Evolutionary conservation across 1,139 yeast genomes (phyloP).

Genomic region (Geotrichum cucujoidarum): DNA sequence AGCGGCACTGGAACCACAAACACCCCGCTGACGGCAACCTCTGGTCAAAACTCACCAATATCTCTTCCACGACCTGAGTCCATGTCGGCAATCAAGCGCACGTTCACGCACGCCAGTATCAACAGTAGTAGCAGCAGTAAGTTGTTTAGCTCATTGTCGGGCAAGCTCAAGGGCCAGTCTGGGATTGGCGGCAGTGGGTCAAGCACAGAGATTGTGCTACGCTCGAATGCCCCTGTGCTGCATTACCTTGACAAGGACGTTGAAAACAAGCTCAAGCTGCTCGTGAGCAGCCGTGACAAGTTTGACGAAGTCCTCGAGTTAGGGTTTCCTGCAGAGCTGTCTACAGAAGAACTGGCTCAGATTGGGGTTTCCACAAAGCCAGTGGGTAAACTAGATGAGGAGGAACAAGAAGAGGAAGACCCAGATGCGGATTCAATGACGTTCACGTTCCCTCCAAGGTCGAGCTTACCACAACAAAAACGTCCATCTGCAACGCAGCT

Average conservation of each 20-base stretch:
- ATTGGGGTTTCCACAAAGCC: neutral
- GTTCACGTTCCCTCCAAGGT: no score
- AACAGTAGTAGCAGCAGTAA: neutral
- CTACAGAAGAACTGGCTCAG: slow-evolving; percentile 14
- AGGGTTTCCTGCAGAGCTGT: slow-evolving; percentile 29
- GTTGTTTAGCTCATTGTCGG: slow-evolving; percentile 3
- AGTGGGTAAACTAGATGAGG: neutral
- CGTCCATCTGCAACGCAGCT: neutral
- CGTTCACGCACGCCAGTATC: neutral
- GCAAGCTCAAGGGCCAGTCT: neutral
- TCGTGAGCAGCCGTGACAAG: slow-evolving; percentile 22
- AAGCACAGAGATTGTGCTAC: neutral
- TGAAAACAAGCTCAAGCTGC: slow-evolving; percentile 25
- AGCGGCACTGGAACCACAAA: neutral
- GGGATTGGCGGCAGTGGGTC: neutral
- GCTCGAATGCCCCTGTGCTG: neutral
- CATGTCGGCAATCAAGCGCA: neutral
- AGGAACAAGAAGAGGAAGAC: neutral
- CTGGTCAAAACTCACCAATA: neutral
- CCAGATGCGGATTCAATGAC: neutral
- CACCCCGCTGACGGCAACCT: neutral
- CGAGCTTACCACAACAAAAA: no score
- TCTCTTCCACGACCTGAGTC: neutral
- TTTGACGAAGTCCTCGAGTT: slow-evolving; percentile 32
- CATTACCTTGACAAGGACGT: slow-evolving; percentile 28